A percentile compares a stretch with the other conserved stretches of the same genome.
These are phyloP conservation scores for Cyanidioschyzon merolae DNA, from an alignment of 23 red algal genomes.

Conservation along the genomic window DNA sequence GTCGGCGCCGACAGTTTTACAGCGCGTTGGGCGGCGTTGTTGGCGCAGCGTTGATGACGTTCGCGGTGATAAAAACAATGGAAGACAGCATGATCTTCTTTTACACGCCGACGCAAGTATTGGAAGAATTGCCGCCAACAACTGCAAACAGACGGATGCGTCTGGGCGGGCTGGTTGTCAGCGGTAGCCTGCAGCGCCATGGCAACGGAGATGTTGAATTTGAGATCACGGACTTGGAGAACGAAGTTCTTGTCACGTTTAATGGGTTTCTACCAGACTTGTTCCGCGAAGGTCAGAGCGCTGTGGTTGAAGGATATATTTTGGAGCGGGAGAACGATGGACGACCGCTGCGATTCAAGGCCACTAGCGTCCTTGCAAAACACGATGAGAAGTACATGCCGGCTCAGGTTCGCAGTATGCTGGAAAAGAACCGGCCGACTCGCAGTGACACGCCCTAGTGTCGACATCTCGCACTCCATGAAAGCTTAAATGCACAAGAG, in stretches of 20 bases:
- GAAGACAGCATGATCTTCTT: conserved; percentile 24
- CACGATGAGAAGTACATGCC: conserved; percentile 37
- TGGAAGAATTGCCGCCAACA: background rate
- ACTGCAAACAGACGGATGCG: background rate
- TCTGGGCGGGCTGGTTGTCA: conserved; percentile 23
- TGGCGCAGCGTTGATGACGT: background rate
- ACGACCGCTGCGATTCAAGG: background rate
- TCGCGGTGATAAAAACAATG: conserved; percentile 4
- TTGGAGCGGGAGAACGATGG: background rate
- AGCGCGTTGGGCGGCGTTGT: background rate
- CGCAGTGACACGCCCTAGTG: conserved; percentile 1
- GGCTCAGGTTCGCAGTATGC: conserved; percentile 4
- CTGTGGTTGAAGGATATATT: conserved; percentile 21
- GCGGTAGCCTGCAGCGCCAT: conserved; percentile 11
- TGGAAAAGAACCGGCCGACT: conserved; percentile 9
- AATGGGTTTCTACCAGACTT: conserved; percentile 21
- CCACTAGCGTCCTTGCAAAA: conserved; percentile 17
- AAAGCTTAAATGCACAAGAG: no score
- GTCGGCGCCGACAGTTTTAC: background rate
- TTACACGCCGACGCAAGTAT: conserved; percentile 21
- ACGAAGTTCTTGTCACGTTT: conserved; percentile 14
- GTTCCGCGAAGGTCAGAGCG: conserved; percentile 28
- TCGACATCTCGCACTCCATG: no score
- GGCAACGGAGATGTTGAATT: conserved; percentile 20
- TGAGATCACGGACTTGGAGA: conserved; percentile 22